Evolutionary conservation across 768 basidiomycete species (phyloP), one percentile per base, ranked within the genome.

Genomic region (Psilocybe sp.): DNA sequence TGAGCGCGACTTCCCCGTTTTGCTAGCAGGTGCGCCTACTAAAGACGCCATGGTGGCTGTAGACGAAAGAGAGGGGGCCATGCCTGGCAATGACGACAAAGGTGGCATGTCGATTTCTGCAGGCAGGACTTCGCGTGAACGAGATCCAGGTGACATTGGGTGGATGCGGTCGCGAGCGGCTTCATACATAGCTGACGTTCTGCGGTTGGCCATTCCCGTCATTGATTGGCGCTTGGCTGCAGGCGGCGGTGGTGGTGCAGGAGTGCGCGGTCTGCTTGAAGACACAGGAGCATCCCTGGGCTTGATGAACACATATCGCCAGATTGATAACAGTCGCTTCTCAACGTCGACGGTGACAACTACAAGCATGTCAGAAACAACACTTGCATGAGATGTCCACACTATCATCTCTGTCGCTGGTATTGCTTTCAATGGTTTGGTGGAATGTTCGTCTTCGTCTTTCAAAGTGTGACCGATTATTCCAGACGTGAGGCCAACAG

Each of bases 301-400:
- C 53, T 80, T 80, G 51, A 85, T 65, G 57, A 84, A 85, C 0
- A 74, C 77, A 61, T 90, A 90, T 20, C 85, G 77, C 89, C 89
- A 92, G 36, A 90, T 65, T 1, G 84, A 78, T 2, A 90, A 56
- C 40, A 72, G 73, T 10, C 67, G 70, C 44, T 70, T 78, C 45
- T 79, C 78, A 6, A 72, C 62, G 51, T 87, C 74, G 19, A 85
- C 68, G 1, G 87, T 88, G 31, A 87, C 75, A 7, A 83, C 52
- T 4, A 87, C 61, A 32, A 82, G 52, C 70, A 52, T 77, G 28
- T 57, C 74, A 5, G 83, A 48, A 5, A 85, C 62, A 14, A 82
- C 47, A 72, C 53, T 77, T 68, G 13, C 69, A 64, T 40, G 73
- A 14, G 82, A 81, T 0, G 76, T 75, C 80, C 81, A 87, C 6